phyloP scores from a whole-genome alignment of 108 stramenopile genomes.

The Pseudonitzschia multiseries region DNA sequence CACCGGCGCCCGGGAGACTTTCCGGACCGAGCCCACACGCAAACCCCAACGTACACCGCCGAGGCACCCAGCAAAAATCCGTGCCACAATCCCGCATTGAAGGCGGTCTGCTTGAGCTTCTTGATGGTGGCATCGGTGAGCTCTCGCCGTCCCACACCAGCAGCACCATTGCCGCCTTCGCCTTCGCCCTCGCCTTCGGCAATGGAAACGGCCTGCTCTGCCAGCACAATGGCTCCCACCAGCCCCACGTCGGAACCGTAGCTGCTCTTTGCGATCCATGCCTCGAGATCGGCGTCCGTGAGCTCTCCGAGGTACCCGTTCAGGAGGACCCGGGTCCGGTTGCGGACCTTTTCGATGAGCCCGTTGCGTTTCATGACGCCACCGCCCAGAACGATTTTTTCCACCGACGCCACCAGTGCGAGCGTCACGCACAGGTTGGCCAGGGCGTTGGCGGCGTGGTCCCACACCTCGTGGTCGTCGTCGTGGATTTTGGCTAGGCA shows the following conservation, averaged over 20 bases:
- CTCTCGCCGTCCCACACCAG: no score
- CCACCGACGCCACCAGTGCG: constrained; percentile 73
- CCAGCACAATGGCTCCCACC: constrained; percentile 73
- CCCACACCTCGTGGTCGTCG: constrained; percentile 87
- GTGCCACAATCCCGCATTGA: constrained; percentile 5
- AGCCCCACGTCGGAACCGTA: constrained; percentile 69
- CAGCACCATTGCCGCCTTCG: no score
- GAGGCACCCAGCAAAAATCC: neutral
- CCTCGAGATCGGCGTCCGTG: constrained; percentile 36
- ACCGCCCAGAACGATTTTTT: constrained; percentile 92
- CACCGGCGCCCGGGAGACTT: constrained; percentile 9
- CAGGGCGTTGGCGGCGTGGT: constrained; percentile 89
- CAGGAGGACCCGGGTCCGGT: constrained; percentile 59
- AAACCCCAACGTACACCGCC: neutral
- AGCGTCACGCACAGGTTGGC: constrained; percentile 89
- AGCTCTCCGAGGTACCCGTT: constrained; percentile 89
- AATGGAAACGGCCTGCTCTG: constrained; percentile 52
- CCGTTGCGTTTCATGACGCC: constrained; percentile 86
- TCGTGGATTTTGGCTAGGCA: constrained; percentile 48
- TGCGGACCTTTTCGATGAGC: constrained; percentile 65
- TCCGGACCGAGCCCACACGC: constrained; percentile 3
- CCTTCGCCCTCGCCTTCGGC: constrained; percentile 1
- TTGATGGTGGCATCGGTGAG: neutral
- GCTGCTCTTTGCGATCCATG: constrained; percentile 29
- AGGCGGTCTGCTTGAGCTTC: constrained; percentile 6